Percentiles rank a stretch among this genome's conserved stretches.
These are phyloP conservation scores for Lichtheimia corymbifera DNA, from an alignment of 371 early-diverging fungal species.

Conservation along the genomic window DNA sequence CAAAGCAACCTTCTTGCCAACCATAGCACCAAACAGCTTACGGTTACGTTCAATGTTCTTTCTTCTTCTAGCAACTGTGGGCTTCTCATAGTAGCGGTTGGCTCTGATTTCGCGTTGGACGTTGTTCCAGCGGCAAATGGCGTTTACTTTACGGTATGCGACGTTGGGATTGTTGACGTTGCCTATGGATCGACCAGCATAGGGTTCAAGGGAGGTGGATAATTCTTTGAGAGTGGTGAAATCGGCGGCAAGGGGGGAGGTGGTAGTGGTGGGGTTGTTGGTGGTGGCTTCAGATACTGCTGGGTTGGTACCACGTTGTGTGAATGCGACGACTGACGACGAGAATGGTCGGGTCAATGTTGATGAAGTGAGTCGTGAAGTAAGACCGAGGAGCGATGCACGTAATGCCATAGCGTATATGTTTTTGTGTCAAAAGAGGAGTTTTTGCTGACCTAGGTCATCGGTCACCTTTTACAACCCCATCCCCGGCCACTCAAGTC, in stretches of 20 bases:
- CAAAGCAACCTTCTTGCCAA: constrained; percentile 57
- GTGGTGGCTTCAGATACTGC: background rate
- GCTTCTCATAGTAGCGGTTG: constrained; percentile 58
- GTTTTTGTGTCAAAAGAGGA: too few species aligned
- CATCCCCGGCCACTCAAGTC: too few species aligned
- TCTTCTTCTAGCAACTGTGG: constrained; percentile 54
- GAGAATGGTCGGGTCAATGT: constrained; percentile 7
- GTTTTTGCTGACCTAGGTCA: too few species aligned
- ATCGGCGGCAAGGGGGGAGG: constrained; percentile 1
- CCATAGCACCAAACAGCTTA: constrained; percentile 52
- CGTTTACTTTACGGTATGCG: constrained; percentile 45
- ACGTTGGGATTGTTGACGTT: constrained; percentile 38
- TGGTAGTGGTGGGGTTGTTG: background rate
- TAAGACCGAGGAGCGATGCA: constrained; percentile 12
- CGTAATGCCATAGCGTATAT: constrained; percentile 14
- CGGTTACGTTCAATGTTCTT: constrained; percentile 49
- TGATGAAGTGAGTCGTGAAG: constrained; percentile 8
- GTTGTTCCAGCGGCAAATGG: constrained; percentile 48
- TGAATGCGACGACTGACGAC: background rate
- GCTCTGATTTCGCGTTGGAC: constrained; percentile 45
- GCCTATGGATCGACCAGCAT: constrained; percentile 49
- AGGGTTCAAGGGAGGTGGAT: constrained; percentile 27
- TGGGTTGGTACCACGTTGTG: too few species aligned
- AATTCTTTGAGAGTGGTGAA: constrained; percentile 6
- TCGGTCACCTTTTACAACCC: too few species aligned